Conservation (phyloP, 2,329 filamentous ascomycete species). For the Penicillium sp. region DNA sequence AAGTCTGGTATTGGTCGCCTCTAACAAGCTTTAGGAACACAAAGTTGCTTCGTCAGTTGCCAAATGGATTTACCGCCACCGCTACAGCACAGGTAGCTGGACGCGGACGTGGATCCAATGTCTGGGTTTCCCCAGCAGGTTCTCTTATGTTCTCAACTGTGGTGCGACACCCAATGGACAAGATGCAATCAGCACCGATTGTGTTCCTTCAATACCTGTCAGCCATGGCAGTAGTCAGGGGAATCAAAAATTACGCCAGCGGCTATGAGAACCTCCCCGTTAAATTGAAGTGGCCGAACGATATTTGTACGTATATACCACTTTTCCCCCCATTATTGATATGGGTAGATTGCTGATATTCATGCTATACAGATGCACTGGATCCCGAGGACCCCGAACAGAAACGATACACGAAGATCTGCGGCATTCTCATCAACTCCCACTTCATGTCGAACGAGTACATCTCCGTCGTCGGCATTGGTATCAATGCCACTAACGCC, state of each 20-base stretch:
- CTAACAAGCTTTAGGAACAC: conserved; percentile 61
- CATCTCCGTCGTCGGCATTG: conserved; percentile 81
- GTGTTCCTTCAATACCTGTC: conserved; percentile 94
- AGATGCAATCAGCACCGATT: conserved; percentile 72
- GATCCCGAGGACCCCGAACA: conserved; percentile 58
- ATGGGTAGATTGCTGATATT: conserved; percentile 2
- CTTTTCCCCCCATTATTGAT: neutral
- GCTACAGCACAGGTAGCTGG: conserved; percentile 87
- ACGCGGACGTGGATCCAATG: conserved; percentile 83
- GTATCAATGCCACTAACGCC: conserved; percentile 80
- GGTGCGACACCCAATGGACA: conserved; percentile 74
- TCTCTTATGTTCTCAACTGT: conserved; percentile 84
- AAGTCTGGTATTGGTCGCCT: neutral
- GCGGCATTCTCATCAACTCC: conserved; percentile 88
- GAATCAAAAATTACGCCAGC: conserved; percentile 73
- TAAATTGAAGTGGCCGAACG: conserved; percentile 96
- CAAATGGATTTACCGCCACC: conserved; percentile 80
- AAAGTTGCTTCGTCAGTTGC: conserved; percentile 70
- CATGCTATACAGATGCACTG: conserved; percentile 55
- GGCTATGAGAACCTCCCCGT: conserved; percentile 76
- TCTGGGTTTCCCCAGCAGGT: conserved; percentile 90
- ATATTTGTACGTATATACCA: conserved; percentile 64
- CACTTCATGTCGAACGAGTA: conserved; percentile 75
- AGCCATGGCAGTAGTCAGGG: conserved; percentile 81
- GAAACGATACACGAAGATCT: conserved; percentile 76